Evolutionary conservation across 176 grass and related monocot species (phyloP).

Genomic region (Eragrostis curvula): DNA sequence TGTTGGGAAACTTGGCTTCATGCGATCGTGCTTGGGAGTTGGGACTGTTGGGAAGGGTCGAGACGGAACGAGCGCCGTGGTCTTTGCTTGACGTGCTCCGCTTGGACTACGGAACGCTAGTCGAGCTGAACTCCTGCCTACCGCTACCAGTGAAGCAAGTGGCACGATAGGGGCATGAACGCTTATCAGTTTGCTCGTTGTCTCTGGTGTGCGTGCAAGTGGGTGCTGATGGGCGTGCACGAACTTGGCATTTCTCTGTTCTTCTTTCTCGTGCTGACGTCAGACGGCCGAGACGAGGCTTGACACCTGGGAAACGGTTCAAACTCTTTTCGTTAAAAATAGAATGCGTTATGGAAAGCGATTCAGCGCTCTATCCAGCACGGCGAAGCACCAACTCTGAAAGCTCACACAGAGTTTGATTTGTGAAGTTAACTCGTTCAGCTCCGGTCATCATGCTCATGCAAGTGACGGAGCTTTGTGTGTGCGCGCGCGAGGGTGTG

Average conservation of each 20-base stretch:
- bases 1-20: too few species aligned
- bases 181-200: background rate
- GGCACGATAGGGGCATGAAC: background rate
- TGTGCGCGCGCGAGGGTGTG: too few species aligned
- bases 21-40: background rate
- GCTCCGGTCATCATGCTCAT: too few species aligned
- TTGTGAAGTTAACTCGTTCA: too few species aligned
- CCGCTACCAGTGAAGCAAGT: conserved; percentile 6
- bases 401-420: too few species aligned
- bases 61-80: background rate
- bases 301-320: background rate
- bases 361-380: too few species aligned
- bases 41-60: background rate
- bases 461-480: too few species aligned
- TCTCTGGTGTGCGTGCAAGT: background rate
- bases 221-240: background rate
- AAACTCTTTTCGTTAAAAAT: background rate
- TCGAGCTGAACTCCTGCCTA: background rate
- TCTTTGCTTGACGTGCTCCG: background rate
- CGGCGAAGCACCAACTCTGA: too few species aligned
- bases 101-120: background rate
- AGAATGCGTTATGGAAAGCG: background rate
- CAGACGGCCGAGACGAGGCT: background rate
- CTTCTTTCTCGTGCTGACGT: background rate
- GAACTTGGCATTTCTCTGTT: background rate